Evolutionary conservation across 2,329 filamentous ascomycete species (phyloP), one percentile per base, ranked within the genome.

Genomic region (Fusarium brevicatenulatum): DNA sequence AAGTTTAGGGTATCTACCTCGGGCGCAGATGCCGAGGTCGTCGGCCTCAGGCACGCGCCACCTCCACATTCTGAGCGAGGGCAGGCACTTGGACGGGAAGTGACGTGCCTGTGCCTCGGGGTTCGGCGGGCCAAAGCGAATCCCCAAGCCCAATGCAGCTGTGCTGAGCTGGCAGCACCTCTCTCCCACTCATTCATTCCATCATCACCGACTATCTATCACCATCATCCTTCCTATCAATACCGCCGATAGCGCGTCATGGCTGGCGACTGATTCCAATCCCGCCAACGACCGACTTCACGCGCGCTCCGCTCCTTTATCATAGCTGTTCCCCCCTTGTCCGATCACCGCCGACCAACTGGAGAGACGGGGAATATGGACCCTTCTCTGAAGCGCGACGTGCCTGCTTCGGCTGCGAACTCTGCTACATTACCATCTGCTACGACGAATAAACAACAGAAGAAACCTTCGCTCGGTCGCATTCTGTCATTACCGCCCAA

Each of bases 401-500:
- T 65, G 66, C 67, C 71, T 53, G 43, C 75, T 32, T 67, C 73
- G 58, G 71, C 75, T n/a, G 42, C 71, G 57, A 70, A 73, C 63
- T 58, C 75, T 50, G 57, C 70, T 6, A 66, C 37, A 9, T 42
- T 54, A 39, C 57, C 67, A 19, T 68, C 70, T 49, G 49, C 67
- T 55, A 61, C 62, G 18, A 36, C 46, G 36, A 59, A 66, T 36
- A 62, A 71, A 46, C 57, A 72, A 66, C 21, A 70, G 23, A 59
- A 75, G 40, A 73, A 72, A 13, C 74, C 79, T 30, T 76, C 78
- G 23, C 62, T 78, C n/a, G 77, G 77, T 39, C 78, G 78, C 53
- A 77, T 88, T 70, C 83, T 92, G 53, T 86, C 89, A 46, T 82
- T 91, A 76, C 90, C 91, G 54, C 87, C 91, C 32, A 87, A 87